Conservation (phyloP, 805 yeast genomes). For the Myxozyma sirexii region DNA sequence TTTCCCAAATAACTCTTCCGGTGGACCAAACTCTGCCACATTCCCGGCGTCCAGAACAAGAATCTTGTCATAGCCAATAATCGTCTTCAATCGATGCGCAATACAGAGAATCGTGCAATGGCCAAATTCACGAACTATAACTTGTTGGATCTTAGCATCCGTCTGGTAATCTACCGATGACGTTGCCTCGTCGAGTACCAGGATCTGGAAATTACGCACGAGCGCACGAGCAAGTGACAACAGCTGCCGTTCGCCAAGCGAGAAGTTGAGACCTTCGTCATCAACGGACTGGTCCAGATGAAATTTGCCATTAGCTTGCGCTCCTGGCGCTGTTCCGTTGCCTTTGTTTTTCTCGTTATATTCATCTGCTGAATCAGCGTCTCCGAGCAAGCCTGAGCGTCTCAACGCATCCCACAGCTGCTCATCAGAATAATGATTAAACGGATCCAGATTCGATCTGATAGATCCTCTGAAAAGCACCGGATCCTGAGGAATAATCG, state of each 20-base stretch:
- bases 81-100: conserved; percentile 76
- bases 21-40: conserved; percentile 67
- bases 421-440: conserved; percentile 56
- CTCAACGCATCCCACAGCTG: conserved; percentile 71
- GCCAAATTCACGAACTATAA: conserved; percentile 60
- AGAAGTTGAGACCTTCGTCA: conserved; percentile 70
- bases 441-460: conserved; percentile 78
- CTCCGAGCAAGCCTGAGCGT: conserved; percentile 47
- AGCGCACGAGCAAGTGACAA: conserved; percentile 72
- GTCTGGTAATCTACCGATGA: conserved; percentile 76
- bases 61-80: conserved; percentile 72
- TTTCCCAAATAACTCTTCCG: conserved; percentile 54
- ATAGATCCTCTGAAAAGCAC: conserved; percentile 79
- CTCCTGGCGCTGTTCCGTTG: not conserved
- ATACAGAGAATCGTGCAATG: conserved; percentile 70
- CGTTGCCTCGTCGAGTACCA: conserved; percentile 77
- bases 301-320: conserved; percentile 50
- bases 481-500: conserved; percentile 90
- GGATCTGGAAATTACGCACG: conserved; percentile 61
- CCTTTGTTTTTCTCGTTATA: conserved; percentile 19
- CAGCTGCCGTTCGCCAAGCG: conserved; percentile 72
- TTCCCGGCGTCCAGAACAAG: conserved; percentile 81
- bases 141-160: conserved; percentile 62
- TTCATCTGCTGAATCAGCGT: conserved; percentile 16
- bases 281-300: conserved; percentile 63